Evolutionary conservation across 2,329 filamentous ascomycete genomes (phyloP), one percentile per base, ranked within the genome.

Genomic region (Rhinocladiella similis): DNA sequence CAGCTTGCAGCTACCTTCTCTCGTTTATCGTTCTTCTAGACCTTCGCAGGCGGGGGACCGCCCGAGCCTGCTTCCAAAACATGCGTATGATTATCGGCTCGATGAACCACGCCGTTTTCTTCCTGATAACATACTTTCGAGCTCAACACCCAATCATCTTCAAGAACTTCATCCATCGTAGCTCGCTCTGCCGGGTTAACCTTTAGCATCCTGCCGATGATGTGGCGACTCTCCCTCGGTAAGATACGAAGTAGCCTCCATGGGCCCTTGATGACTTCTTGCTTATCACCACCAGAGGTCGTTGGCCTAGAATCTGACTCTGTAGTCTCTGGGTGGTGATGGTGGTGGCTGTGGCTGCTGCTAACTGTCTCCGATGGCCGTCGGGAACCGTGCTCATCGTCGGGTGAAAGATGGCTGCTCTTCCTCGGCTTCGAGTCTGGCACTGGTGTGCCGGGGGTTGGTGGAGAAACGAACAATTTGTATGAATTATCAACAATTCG

Each of bases 401-500:
- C 41, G 29, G 61, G 38, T 38, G 53, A 53, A 35, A 62, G 27
- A 42, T 63, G 59, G 13, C 57, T 60, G n/a, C 56, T 39, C 50
- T 69, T 72, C 39, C 67, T 70, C 13, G 72, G 65, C 42, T 73
- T 68, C 12, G 68, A 67, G 49, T 78, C 76, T 3, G 75, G 69
- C 13, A 76, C 71, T 5, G 75, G 73, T 10, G 75, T 77, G 1
- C 88, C 89, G 0, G 89, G 88, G 2, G 91, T 90, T 1, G 93
- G 92, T 6, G 89, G 83, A 1, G 94, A 85, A 13, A 93, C 87
- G 70, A 99, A 99, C 1, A 99, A 82, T 67, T 93, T 92, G 75
- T 90, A 99, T 0, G 91, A 96, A 72, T 96, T 97, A 72, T 99
- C 94, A 3, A 90, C 90, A 70, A 91, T 77, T 39, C 92, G 85